phyloP scores from a whole-genome alignment of 163 green algal species.

The Scenedesmus sp. region DNA sequence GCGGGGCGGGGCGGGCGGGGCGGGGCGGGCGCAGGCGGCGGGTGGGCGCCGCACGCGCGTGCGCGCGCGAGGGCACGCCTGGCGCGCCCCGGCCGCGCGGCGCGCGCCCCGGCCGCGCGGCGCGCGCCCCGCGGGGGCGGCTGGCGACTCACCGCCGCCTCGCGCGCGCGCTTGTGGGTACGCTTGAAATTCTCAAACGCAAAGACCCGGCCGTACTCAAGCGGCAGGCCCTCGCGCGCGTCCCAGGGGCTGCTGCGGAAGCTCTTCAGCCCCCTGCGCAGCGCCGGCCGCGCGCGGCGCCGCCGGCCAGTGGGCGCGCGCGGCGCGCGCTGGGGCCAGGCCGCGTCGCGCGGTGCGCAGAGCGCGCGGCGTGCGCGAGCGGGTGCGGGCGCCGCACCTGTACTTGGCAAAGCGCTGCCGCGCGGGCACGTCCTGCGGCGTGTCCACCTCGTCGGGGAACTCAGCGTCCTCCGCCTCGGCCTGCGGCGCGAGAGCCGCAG shows the following conservation, averaged over 20 bases:
- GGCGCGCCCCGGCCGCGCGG: too few species aligned
- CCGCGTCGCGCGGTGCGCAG: too few species aligned
- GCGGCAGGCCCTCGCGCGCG: constrained; percentile 85
- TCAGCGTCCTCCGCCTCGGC: constrained; percentile 74
- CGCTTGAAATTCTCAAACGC: constrained; percentile 94
- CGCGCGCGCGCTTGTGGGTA: constrained; percentile 61
- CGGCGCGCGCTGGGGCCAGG: too few species aligned
- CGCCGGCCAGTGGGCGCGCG: too few species aligned
- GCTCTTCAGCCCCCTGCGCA: constrained; percentile 86
- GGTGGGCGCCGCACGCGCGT: not conserved
- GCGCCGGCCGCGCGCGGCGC: not conserved
- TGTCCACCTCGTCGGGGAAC: constrained; percentile 91
- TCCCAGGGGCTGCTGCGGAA: constrained; percentile 92
- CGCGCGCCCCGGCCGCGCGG: too few species aligned
- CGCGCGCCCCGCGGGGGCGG: too few species aligned
- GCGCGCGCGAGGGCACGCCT: too few species aligned
- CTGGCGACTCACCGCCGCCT: constrained; percentile 41
- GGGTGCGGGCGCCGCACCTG: constrained; percentile 13
- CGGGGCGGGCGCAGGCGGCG: not conserved
- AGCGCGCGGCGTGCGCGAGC: too few species aligned
- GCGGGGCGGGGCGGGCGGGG: not conserved
- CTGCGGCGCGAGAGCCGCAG: constrained; percentile 8
- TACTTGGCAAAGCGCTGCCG: constrained; percentile 75
- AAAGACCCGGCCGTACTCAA: constrained; percentile 92
- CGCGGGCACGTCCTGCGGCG: constrained; percentile 71